phyloP scores from a whole-genome alignment of 2,329 filamentous ascomycete species.

The Microdochium trichocladiopsis region DNA sequence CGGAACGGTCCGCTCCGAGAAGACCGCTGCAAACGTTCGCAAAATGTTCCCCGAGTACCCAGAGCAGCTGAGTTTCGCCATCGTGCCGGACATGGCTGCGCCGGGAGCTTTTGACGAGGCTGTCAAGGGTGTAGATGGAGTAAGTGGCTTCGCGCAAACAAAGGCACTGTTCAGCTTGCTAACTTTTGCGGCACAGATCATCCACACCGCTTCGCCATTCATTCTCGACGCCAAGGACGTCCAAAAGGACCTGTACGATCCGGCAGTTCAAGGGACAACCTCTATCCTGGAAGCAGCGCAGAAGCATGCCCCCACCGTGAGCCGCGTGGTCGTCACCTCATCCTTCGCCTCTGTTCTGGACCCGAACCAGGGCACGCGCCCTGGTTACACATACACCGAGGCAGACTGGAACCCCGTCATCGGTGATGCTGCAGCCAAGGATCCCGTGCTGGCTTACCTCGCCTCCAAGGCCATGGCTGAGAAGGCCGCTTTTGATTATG shows the following conservation, averaged over 20 bases:
- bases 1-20: slow-evolving; percentile 11
- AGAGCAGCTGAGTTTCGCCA: not conserved
- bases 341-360: slow-evolving; percentile 11
- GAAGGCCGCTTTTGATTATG: slow-evolving; percentile 11
- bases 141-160: not conserved
- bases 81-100: slow-evolving; percentile 9
- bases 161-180: not conserved
- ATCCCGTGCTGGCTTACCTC: slow-evolving; percentile 6
- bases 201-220: slow-evolving; percentile 9
- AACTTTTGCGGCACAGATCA: not conserved
- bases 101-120: slow-evolving; percentile 8
- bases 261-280: slow-evolving; percentile 5
- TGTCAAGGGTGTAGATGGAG: slow-evolving; percentile 9
- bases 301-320: not conserved
- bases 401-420: slow-evolving; percentile 5
- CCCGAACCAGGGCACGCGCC: slow-evolving; percentile 4
- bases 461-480: slow-evolving; percentile 12
- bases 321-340: slow-evolving; percentile 11
- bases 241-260: slow-evolving; percentile 5
- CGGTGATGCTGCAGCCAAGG: slow-evolving; percentile 8
- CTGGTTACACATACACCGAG: slow-evolving; percentile 6
- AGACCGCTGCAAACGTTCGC: slow-evolving; percentile 8
- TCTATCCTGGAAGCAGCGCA: slow-evolving; percentile 7
- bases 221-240: slow-evolving; percentile 8
- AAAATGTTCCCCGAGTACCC: slow-evolving; percentile 2